Evolutionary conservation across 345 rosid genomes (phyloP).

Genomic region (Eucalyptus victrix): DNA sequence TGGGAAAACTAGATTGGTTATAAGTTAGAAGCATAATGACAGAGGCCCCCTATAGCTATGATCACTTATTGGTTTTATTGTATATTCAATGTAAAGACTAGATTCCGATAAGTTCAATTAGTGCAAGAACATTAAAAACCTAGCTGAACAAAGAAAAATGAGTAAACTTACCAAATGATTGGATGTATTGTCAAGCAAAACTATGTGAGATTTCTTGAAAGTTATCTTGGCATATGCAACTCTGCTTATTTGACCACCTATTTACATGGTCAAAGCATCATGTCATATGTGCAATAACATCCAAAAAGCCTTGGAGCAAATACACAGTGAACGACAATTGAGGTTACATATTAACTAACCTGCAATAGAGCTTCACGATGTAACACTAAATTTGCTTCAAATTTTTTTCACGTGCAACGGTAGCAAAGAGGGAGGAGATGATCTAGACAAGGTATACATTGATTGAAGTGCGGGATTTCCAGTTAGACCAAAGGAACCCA

Average conservation of each 20-base stretch:
- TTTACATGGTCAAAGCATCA: background rate
- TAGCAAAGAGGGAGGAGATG: background rate
- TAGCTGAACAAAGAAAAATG: background rate
- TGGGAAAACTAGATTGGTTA: too few species aligned
- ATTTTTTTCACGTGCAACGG: background rate
- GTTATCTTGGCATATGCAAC: background rate
- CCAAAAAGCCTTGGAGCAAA: background rate
- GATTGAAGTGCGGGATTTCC: background rate
- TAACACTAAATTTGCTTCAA: background rate
- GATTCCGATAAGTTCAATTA: rapidly evolving
- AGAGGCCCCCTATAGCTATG: rapidly evolving
- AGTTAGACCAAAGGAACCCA: background rate
- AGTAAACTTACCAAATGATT: background rate
- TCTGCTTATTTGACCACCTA: background rate
- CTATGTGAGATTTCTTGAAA: background rate
- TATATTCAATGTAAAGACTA: background rate
- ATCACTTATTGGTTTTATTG: background rate
- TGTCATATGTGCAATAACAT: background rate
- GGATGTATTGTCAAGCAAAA: background rate
- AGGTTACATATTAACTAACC: background rate
- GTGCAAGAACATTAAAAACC: background rate
- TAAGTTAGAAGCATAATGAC: rapidly evolving
- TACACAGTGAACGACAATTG: background rate
- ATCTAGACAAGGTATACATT: background rate
- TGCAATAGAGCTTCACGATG: background rate